These are phyloP conservation scores for Cordyceps militaris DNA, from an alignment of 2,329 filamentous ascomycete species.

Conservation along the genomic window DNA sequence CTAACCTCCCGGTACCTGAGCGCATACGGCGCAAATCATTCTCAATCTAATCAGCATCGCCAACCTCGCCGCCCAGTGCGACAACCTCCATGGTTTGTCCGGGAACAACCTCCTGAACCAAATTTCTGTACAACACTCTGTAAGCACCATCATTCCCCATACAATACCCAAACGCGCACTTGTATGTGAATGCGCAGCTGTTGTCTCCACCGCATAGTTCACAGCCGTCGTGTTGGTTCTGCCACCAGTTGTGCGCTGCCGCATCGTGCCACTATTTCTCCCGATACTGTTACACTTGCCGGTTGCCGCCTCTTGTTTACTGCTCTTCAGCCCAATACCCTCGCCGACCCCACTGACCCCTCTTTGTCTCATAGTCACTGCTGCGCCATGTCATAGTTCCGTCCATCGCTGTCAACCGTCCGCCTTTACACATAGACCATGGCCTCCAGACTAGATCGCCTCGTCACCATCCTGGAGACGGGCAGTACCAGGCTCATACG, in stretches of 20 bases:
- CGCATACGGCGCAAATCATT: neutral
- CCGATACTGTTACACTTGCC: neutral
- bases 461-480: constrained; percentile 79
- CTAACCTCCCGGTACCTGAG: neutral
- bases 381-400: constrained; percentile 8
- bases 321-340: neutral
- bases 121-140: neutral
- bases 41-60: neutral
- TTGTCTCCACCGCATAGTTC: neutral
- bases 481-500: constrained; percentile 93
- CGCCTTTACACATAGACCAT: constrained; percentile 4
- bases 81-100: neutral
- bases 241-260: neutral
- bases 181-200: neutral
- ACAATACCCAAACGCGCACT: neutral
- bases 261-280: neutral
- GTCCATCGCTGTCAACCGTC: neutral
- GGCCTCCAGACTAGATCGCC: constrained; percentile 14
- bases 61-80: neutral
- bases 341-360: neutral
- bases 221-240: neutral
- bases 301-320: neutral
- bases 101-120: neutral
- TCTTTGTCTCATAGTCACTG: neutral
- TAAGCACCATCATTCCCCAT: neutral